Base-by-base conservation (phyloP, 768 basidiomycete genomes). In the Naematelia encephala region DNA sequence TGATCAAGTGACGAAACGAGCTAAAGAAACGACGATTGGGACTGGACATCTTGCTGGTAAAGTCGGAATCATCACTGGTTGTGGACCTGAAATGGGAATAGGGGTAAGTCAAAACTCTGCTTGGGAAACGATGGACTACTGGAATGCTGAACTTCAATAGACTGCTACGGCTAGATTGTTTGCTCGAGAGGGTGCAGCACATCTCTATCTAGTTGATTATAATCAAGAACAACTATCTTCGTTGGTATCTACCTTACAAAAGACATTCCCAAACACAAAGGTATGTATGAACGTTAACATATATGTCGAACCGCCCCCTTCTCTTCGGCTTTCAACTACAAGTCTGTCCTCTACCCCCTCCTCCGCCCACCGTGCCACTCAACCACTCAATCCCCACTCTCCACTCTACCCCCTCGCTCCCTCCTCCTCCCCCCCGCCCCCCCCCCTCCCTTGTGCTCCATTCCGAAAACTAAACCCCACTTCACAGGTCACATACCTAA, bases 51-150 rank as follows among this genome's bases (percentile, higher is more conserved):
- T 93, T 63, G 82, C 81, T 70, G 85, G 82, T 62, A 93, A 91
- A 76, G 89, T 92, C 23, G 89, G 87, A 67, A 82, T 94, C 56
- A 83, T 94, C 66, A 94, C 92, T 0, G 92, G 92, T 16, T 90
- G 87, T 27, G 87, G 88, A 27, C 91, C 90, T 19, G 72, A 87
- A 64, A 86, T 87, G 72, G 92, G 92, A 16, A 96, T 96, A 60
- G 92, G 92, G 87, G 92, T 78, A 64, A 84, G 62, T 58, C 2
- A 27, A 22, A 22, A 22, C 19, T 25, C 28, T 25, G 16, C 50
- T 21, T 26, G n/a, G n/a, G n/a, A n/a, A n/a, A n/a, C n/a, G n/a
- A 22, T 21, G 3, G 3, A 50, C 23, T 10, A 22, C 19, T 10
- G 29, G 28, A 27, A 8, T 44, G 52, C n/a, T n/a, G n/a, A n/a